These are phyloP conservation scores for Prunus davidiana DNA, from an alignment of 306 rosid species.

Conservation along the genomic window DNA sequence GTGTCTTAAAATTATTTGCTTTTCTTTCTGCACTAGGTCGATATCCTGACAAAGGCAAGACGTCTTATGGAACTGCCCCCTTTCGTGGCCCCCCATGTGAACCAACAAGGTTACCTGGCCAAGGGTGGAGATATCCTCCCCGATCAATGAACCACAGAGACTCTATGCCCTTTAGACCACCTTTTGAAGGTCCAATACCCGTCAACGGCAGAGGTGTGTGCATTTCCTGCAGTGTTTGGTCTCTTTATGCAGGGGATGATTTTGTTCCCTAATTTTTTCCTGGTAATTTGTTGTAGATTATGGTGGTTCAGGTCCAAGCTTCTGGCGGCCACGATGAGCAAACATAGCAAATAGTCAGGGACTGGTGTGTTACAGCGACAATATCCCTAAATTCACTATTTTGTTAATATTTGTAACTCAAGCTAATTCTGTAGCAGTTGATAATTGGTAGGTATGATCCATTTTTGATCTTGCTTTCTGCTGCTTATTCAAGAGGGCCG, in stretches of 20 bases:
- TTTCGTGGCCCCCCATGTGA: conserved; percentile 74
- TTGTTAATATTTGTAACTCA: neutral
- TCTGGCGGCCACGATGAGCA: conserved; percentile 78
- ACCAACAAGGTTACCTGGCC: conserved; percentile 57
- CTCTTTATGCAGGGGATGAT: neutral
- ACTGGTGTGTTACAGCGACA: conserved; percentile 31
- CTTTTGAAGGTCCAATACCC: conserved; percentile 75
- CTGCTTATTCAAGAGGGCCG: conserved; percentile 31
- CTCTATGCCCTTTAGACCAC: conserved; percentile 65
- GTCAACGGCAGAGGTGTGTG: conserved; percentile 63
- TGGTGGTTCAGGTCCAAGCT: conserved; percentile 66
- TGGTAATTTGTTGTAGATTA: neutral
- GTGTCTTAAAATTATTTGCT: conserved; percentile 8
- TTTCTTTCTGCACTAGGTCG: conserved; percentile 42
- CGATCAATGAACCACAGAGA: conserved; percentile 61
- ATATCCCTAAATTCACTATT: neutral
- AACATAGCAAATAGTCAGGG: conserved; percentile 23
- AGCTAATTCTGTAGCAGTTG: conserved; percentile 13
- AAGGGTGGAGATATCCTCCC: conserved; percentile 82
- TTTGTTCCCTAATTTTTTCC: neutral
- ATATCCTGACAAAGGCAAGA: conserved; percentile 53
- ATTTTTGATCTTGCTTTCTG: conserved; percentile 43
- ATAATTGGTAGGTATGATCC: conserved; percentile 41
- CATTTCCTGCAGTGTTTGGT: neutral
- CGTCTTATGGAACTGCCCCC: conserved; percentile 42